Conservation (phyloP, 2,329 filamentous ascomycete genomes). For the Botryosphaeria agaves region DNA sequence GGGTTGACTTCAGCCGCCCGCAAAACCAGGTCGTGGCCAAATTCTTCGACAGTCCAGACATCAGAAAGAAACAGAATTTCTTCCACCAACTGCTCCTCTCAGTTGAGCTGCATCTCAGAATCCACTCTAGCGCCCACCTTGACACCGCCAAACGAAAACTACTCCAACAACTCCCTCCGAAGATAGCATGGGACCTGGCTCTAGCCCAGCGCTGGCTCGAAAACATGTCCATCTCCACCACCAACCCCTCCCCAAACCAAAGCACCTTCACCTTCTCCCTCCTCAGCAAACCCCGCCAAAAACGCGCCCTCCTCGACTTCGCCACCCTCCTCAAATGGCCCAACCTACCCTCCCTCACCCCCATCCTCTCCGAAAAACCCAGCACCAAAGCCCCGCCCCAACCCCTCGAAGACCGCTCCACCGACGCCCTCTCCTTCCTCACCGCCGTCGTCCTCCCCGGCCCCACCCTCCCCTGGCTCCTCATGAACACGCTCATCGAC, state of each 20-base stretch:
- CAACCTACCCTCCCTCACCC: constrained; percentile 47
- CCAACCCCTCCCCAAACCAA: constrained; percentile 26
- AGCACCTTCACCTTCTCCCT: constrained; percentile 42
- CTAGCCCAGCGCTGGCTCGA: constrained; percentile 58
- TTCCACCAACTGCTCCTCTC: constrained; percentile 64
- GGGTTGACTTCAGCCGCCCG: constrained; percentile 55
- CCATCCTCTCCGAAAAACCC: constrained; percentile 39
- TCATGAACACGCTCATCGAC: constrained; percentile 65
- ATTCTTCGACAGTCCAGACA: constrained; percentile 46
- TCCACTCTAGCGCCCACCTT: constrained; percentile 44
- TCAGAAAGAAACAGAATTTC: constrained; percentile 44
- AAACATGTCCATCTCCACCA: constrained; percentile 48
- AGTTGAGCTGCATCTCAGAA: constrained; percentile 53
- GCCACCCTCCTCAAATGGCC: constrained; percentile 62
- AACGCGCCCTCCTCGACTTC: constrained; percentile 50
- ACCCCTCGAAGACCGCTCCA: constrained; percentile 42
- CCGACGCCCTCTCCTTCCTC: constrained; percentile 62
- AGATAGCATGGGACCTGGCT: constrained; percentile 55
- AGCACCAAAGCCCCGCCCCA: constrained; percentile 17
- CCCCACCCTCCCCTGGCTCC: constrained; percentile 51
- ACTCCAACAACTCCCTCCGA: constrained; percentile 46
- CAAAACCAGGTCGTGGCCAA: constrained; percentile 58
- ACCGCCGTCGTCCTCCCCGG: constrained; percentile 57
- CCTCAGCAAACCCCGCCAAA: constrained; percentile 47
- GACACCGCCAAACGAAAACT: constrained; percentile 48